Evolutionary conservation across 208 protist species (phyloP).

Genomic region (Trypanosomatidae sp.): DNA sequence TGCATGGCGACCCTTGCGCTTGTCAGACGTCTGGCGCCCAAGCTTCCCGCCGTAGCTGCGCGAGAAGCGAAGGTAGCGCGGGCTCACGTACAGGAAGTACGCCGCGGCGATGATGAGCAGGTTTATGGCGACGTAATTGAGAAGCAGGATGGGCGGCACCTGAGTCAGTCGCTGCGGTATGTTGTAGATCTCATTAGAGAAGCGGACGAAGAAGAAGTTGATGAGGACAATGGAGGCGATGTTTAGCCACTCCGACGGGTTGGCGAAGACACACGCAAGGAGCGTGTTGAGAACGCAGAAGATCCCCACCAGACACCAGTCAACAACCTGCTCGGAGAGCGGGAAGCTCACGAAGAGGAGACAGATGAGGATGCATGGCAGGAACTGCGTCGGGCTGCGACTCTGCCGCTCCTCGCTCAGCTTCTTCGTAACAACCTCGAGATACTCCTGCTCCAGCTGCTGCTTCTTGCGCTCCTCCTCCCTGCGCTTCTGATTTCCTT

Average conservation of each 20-base stretch:
- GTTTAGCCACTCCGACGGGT: slow-evolving; percentile 64
- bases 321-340: slow-evolving; percentile 67
- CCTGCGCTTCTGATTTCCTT: slow-evolving; percentile 50
- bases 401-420: slow-evolving; percentile 13
- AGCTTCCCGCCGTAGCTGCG: background rate
- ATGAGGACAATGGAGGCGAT: slow-evolving; percentile 38
- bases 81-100: slow-evolving; percentile 67
- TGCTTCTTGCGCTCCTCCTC: slow-evolving; percentile 62
- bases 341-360: slow-evolving; percentile 84
- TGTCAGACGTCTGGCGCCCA: background rate
- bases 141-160: slow-evolving; percentile 23
- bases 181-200: slow-evolving; percentile 52
- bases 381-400: slow-evolving; percentile 31
- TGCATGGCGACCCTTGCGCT: background rate
- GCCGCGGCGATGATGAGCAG: slow-evolving; percentile 20
- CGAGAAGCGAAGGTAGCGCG: slow-evolving; percentile 22
- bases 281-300: slow-evolving; percentile 56
- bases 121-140: slow-evolving; percentile 43
- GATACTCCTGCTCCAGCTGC: slow-evolving; percentile 58
- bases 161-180: slow-evolving; percentile 42
- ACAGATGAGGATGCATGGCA: slow-evolving; percentile 74
- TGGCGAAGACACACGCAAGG: slow-evolving; percentile 37
- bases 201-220: slow-evolving; percentile 64
- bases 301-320: slow-evolving; percentile 68
- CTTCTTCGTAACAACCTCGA: slow-evolving; percentile 41